Evolutionary conservation across 768 basidiomycete genomes (phyloP), one percentile per base, ranked within the genome.

Genomic region (Boletus sensibilis): DNA sequence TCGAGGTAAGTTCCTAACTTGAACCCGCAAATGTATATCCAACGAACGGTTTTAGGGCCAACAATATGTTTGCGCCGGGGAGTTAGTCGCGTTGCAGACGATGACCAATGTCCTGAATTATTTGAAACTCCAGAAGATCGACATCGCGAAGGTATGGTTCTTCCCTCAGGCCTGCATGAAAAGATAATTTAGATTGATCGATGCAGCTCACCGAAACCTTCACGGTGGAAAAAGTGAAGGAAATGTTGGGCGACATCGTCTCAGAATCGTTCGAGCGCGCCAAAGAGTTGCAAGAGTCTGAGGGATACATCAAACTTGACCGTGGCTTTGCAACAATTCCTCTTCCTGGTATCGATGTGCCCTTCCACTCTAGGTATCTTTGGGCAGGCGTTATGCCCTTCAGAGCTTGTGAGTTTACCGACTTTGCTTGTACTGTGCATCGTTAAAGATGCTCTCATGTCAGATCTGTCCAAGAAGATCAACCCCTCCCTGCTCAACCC

Each of bases 51-150:
- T 40, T 52, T 74, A 97, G 88, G 96, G 96, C 59, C 94, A 97
- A 83, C 97, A 99, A 92, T 98, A 98, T 72, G 97, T 99, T 60
- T 97, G 94, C 65, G 97, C 97, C 42, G 97, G 97, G 73, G 96
- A 98, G 71, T 85, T 98, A 38, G 79, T 95, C 33, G 92, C 92
- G 1, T 78, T 98, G 35, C 94, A 97, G 62, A 91, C 94, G 0
- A 82, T 98, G 78, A 96, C 95, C 16, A 96, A 96, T 62, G 94
- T 96, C 43, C 78, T 98, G 64, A 99, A 99, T 77, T 95, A 93
- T 73, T 76, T 99, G 62, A 99, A 98, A 76, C 76, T 94, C 9
- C 87, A 99, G 78, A 98, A 96, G 82, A 88, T 97, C 42, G 95
- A 98, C 68, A 90, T 94, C 52, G 78, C 82, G 1, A 90, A 92